Percentiles rank a stretch among this genome's conserved stretches.
phyloP scores from a whole-genome alignment of 116 monocot species.

The Thalassia testudinum region DNA sequence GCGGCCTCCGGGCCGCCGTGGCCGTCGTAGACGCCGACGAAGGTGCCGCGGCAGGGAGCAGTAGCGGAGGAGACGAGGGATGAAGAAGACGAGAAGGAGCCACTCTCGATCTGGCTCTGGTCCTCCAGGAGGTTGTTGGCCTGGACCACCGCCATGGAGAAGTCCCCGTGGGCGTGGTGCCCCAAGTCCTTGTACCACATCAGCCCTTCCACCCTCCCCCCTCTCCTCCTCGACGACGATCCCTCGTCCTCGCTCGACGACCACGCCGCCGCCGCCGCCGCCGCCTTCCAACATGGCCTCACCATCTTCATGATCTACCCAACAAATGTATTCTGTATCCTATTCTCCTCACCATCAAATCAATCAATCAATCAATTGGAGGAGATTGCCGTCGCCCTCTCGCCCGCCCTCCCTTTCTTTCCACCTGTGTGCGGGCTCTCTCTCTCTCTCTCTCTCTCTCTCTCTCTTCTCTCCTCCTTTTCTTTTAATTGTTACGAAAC shows the following conservation, averaged over 20 bases:
- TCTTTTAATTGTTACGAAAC: too few relatives aligned
- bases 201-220: slow-evolving; percentile 24
- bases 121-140: slow-evolving; percentile 46
- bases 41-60: slow-evolving; percentile 35
- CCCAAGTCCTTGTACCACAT: slow-evolving; percentile 58
- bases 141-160: slow-evolving; percentile 61
- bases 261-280: not conserved
- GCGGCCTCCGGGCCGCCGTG: slow-evolving; percentile 52
- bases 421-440: too few relatives aligned
- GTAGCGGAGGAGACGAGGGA: too few relatives aligned
- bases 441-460: too few relatives aligned
- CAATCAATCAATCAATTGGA: too few relatives aligned
- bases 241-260: not conserved
- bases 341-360: too few relatives aligned
- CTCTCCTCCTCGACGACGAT: not conserved
- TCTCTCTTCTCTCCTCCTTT: too few relatives aligned
- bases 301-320: slow-evolving; percentile 41
- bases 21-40: slow-evolving; percentile 52
- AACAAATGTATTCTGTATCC: too few relatives aligned
- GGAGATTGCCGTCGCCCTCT: too few relatives aligned
- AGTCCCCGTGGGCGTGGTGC: slow-evolving; percentile 30
- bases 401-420: too few relatives aligned
- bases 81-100: slow-evolving; percentile 5
- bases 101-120: slow-evolving; percentile 50
- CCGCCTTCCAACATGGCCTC: slow-evolving; percentile 26